Evolutionary conservation across 2,329 filamentous ascomycete species (phyloP).

Genomic region (Aspergillus viridinutans): DNA sequence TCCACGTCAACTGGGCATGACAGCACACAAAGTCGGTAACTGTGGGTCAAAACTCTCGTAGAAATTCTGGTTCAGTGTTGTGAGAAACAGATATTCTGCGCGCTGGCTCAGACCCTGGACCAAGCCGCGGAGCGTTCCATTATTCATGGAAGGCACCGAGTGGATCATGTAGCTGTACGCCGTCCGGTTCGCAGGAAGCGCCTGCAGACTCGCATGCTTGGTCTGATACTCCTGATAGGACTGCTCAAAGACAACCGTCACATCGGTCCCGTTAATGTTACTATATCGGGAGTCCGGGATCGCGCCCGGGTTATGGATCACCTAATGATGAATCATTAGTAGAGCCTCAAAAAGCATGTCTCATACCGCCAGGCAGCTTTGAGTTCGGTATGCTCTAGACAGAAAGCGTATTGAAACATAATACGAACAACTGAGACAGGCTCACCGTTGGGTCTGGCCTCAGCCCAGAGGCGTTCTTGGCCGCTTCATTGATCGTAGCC

Average conservation of each 20-base stretch:
- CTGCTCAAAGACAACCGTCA: constrained; percentile 12
- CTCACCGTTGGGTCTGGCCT: constrained; percentile 8
- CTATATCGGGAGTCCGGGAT: constrained; percentile 8
- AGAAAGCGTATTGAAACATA: background rate
- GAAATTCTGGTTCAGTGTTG: constrained; percentile 3
- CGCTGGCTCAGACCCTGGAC: constrained; percentile 6
- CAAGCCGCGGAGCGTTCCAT: constrained; percentile 1
- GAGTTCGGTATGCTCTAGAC: background rate
- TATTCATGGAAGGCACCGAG: constrained; percentile 6
- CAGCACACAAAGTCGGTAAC: constrained; percentile 4
- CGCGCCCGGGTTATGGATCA: constrained; percentile 15
- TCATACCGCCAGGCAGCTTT: background rate
- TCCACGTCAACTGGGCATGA: constrained; percentile 5
- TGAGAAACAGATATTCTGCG: constrained; percentile 11
- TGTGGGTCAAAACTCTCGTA: constrained; percentile 11
- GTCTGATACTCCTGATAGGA: constrained; percentile 7
- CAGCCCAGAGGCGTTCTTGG: constrained; percentile 11
- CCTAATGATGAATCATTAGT: background rate
- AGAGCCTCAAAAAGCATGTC: background rate
- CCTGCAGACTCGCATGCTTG: background rate
- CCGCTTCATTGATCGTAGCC: constrained; percentile 12
- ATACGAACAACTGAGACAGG: background rate
- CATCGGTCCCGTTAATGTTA: constrained; percentile 3
- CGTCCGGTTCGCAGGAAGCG: background rate
- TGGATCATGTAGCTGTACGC: constrained; percentile 10